Base-by-base conservation (phyloP, 1,284 basidiomycete species). In the Heterobasidion occidentale region DNA sequence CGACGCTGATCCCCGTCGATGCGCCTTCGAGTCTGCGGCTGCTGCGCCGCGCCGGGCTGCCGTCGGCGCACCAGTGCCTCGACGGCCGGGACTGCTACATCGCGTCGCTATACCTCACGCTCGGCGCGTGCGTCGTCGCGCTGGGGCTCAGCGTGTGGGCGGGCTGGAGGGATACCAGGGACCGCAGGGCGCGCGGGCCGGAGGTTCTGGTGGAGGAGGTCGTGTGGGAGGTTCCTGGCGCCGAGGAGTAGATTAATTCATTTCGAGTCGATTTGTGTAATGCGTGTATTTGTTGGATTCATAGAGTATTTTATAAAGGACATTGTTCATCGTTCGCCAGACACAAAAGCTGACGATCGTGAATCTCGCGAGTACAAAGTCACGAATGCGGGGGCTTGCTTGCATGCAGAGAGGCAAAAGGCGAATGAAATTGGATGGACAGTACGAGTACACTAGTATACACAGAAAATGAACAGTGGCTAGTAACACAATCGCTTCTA, bases 1-100 rank as follows among this genome's bases (percentile, higher is more conserved):
- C 54, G 46, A 86, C 90, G 60, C 77, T 92, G 45, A 3, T 27
- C 27, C 4, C 4, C 92, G 94, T 62, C 76, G 82, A 3, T 87
- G 93, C 64, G 80, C 78, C 4, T 57, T 65, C 0, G 45, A 36
- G 15, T 60, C 60, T 11, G 57, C 63, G 60, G 45, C 44, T 56
- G 42, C 14, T 56, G 34, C 45, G 59, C n/a, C 45, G 49, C 56
- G 27, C 58, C 19, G 56, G 17, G 7, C 47, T 48, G 27, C 50
- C 50, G 8, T n/a, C 50, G 17, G 49, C 61, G 36, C 70, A 69
- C 42, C 77, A 78, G 60, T 84, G 82, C 62, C 62, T 78, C 45
- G 66, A 75, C 36, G 82, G 82, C 7, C 68, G 74, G 33, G 65
- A 70, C 44, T 84, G 82, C 63, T 84, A 84, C 60, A 72, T 76